phyloP scores from a whole-genome alignment of 768 basidiomycete genomes.

The Suillus sp. region DNA sequence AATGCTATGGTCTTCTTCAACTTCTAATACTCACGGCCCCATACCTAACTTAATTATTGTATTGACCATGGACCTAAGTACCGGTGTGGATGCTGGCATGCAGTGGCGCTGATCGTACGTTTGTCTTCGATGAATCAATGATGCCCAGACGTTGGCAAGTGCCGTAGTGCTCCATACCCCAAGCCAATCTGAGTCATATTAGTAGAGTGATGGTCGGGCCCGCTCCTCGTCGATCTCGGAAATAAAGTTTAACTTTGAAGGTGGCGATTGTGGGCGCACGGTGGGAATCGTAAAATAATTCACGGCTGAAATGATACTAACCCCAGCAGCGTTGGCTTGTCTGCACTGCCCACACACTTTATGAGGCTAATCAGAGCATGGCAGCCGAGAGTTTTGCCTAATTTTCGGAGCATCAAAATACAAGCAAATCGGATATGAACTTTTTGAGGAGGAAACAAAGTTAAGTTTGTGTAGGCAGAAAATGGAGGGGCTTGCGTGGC shows the following conservation, averaged over 20 bases:
- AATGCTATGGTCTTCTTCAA: not conserved
- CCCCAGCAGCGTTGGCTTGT: not conserved
- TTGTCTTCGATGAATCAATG: not conserved
- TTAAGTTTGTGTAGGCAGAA: slow-evolving; percentile 5
- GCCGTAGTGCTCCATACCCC: not conserved
- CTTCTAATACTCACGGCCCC: slow-evolving; percentile 8
- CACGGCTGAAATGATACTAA: not conserved
- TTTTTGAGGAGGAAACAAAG: slow-evolving; percentile 9
- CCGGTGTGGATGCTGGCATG: not conserved
- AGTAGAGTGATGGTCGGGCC: not conserved
- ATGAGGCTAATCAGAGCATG: not conserved
- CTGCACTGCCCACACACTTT: not conserved
- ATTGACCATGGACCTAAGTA: not conserved
- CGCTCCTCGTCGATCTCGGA: not conserved
- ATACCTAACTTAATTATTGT: not conserved
- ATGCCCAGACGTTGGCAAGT: not conserved
- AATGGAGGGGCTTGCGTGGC: not conserved
- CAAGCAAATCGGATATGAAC: slow-evolving; percentile 8
- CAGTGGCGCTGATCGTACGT: not conserved
- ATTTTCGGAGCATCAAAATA: slow-evolving; percentile 5
- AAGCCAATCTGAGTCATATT: not conserved
- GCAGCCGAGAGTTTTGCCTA: not conserved
- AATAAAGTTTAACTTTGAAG: slow-evolving; percentile 5
- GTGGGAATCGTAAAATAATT: slow-evolving; percentile 1
- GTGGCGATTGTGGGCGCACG: slow-evolving; percentile 1